phyloP scores from a whole-genome alignment of 139 green algal species.

The Picochlorum costavermella region DNA sequence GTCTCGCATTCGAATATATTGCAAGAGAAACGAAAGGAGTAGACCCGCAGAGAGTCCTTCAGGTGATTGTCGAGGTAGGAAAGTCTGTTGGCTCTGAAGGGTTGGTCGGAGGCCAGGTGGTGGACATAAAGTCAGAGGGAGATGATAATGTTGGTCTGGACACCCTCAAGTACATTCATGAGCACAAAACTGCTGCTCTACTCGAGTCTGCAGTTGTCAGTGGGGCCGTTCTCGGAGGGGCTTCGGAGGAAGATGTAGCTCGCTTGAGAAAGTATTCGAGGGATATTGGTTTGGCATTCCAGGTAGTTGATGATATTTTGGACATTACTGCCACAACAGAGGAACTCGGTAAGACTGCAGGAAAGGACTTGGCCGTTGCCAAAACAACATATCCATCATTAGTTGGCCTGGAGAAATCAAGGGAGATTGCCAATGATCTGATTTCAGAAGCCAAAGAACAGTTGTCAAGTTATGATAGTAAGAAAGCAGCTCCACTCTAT shows the following conservation, averaged over 20 bases:
- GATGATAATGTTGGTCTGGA: slow-evolving; percentile 73
- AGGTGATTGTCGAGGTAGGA: slow-evolving; percentile 80
- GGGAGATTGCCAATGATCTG: slow-evolving; percentile 76
- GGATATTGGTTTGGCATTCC: slow-evolving; percentile 96
- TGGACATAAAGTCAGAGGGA: slow-evolving; percentile 90
- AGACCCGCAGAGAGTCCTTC: slow-evolving; percentile 69
- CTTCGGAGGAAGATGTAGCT: slow-evolving; percentile 75
- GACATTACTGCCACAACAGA: slow-evolving; percentile 90
- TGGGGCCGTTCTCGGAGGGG: slow-evolving; percentile 83
- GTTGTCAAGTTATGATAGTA: slow-evolving; percentile 68
- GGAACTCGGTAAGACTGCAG: slow-evolving; percentile 95
- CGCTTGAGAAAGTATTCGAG: slow-evolving; percentile 83
- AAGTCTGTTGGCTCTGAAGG: slow-evolving; percentile 79
- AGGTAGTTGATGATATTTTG: slow-evolving; percentile 98
- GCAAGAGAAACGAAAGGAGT: slow-evolving; percentile 77
- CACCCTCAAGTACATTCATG: slow-evolving; percentile 96
- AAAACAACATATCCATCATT: slow-evolving; percentile 98
- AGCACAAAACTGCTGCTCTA: slow-evolving; percentile 97
- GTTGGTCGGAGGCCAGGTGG: slow-evolving; percentile 91
- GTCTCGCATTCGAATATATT: slow-evolving; percentile 93
- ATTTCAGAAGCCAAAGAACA: slow-evolving; percentile 85
- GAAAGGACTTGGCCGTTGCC: slow-evolving; percentile 87
- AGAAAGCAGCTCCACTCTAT: slow-evolving; percentile 72
- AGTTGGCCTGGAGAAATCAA: slow-evolving; percentile 37
- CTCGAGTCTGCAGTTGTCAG: slow-evolving; percentile 90